Evolutionary conservation across 164 flowering plant genomes (phyloP), one percentile per base, ranked within the genome.

Genomic region (Akebia trifoliata): DNA sequence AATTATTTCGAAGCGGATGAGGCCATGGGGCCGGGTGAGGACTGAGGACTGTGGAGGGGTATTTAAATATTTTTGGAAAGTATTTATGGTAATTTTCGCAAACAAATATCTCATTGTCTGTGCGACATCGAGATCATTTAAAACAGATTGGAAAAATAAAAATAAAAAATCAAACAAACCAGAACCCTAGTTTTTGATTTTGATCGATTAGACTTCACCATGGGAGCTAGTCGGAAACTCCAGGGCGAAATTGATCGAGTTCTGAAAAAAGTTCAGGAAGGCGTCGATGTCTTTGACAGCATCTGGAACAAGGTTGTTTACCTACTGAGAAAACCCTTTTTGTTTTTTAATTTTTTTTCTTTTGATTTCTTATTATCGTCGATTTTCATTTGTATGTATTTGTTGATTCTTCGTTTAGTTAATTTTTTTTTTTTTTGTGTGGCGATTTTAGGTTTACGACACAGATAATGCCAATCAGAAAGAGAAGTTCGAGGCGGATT

Each of bases 191-290:
- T n/a, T n/a, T n/a, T n/a, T n/a, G n/a, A n/a, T n/a, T n/a, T n/a
- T n/a, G n/a, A n/a, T n/a, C n/a, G n/a, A n/a, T 34, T 32, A 53
- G 30, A 31, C 22, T 35, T 31, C 42, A 20, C 46, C 56, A 93
- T 94, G 99, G 99, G 99, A 25, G 99, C 99, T 2, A 94, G 96
- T 67, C 73, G 99, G 32, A 94, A 94, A 67, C 74, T 94, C n/a
- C 97, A 90, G 62, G 97, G 96, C 14, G 99, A 94, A 79, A 94
- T 94, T 68, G 99, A 94, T 76, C 86, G 99, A n/a, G 99, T 94
- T 17, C 68, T 94, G 60, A 94, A 94, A 74, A 94, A 90, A 71
- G 99, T 94, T 50, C 97, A 94, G 28, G 99, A 94, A 62, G 99
- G 99, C 40, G 99, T 94, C 18, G 97, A 94, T 26, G 86, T 94